A percentile compares a stretch with the other conserved stretches of the same genome.
These are phyloP conservation scores for Pochonia chlamydosporia DNA, from an alignment of 2,329 filamentous ascomycete genomes.

Conservation along the genomic window DNA sequence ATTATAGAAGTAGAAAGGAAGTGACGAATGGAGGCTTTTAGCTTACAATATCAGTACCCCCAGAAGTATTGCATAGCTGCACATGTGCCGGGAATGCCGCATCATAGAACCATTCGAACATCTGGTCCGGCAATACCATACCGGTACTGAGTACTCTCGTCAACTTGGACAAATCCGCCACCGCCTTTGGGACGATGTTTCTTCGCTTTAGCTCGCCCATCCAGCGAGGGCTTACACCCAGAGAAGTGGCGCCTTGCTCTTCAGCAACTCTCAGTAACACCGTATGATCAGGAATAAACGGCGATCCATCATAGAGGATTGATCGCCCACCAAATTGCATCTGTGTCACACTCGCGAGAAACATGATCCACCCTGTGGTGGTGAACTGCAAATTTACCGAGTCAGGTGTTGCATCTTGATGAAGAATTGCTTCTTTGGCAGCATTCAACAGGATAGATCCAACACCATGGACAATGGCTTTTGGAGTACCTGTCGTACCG, in stretches of 20 bases:
- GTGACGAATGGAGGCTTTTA: neutral
- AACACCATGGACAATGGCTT: conserved; percentile 76
- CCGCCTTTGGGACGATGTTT: conserved; percentile 53
- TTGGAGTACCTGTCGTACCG: conserved; percentile 77
- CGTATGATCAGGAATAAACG: conserved; percentile 63
- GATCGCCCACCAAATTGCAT: conserved; percentile 55
- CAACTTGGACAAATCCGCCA: conserved; percentile 58
- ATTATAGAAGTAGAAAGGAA: neutral
- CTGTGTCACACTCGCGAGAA: conserved; percentile 54
- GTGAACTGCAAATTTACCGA: conserved; percentile 50
- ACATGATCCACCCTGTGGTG: conserved; percentile 87
- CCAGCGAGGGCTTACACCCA: conserved; percentile 74
- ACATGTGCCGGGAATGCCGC: conserved; percentile 60
- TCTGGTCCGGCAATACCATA: conserved; percentile 71
- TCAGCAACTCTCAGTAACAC: conserved; percentile 58
- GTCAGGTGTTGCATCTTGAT: conserved; percentile 35
- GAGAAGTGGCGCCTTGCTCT: conserved; percentile 60
- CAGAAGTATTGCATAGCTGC: conserved; percentile 69
- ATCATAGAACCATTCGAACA: conserved; percentile 77
- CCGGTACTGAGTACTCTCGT: conserved; percentile 64
- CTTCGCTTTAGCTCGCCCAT: conserved; percentile 66
- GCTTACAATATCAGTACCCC: conserved; percentile 69
- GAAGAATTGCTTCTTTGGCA: conserved; percentile 53
- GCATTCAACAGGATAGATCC: conserved; percentile 55
- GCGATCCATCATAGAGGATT: conserved; percentile 76